These are phyloP conservation scores for Acer saccharum DNA, from an alignment of 345 rosid genomes.

Conservation along the genomic window DNA sequence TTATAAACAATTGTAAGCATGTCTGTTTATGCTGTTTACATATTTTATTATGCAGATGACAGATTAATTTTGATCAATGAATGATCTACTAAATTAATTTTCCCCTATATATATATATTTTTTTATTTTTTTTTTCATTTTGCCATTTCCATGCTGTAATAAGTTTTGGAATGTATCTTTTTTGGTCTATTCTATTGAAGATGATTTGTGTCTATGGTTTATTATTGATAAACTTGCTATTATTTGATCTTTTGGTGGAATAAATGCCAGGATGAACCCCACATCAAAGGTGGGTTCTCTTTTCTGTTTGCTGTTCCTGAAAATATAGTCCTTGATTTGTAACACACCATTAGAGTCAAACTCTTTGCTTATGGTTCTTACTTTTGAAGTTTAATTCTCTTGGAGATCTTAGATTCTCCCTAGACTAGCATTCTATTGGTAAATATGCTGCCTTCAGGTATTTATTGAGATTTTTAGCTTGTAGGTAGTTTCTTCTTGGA, in stretches of 20 bases:
- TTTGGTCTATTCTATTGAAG: not conserved
- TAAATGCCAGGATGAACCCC: not conserved
- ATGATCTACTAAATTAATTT: not conserved
- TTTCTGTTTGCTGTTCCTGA: not conserved
- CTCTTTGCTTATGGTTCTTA: not conserved
- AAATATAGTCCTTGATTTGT: not conserved
- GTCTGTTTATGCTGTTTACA: not conserved
- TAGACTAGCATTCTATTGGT: not conserved
- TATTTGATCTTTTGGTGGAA: not conserved
- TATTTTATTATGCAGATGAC: not conserved
- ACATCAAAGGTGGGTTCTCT: not conserved
- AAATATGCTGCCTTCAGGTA: not conserved
- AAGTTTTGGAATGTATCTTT: not conserved
- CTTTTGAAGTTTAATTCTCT: not conserved
- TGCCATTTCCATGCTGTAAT: too few species aligned
- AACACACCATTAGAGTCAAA: not conserved
- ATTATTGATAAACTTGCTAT: not conserved
- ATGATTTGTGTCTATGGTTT: too few species aligned
- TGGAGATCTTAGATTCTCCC: not conserved
- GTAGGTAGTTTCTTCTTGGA: too few species aligned
- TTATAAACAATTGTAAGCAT: not conserved
- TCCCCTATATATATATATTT: not conserved
- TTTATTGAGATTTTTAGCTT: too few species aligned
- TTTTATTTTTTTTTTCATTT: not conserved
- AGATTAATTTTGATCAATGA: constrained; percentile 2